These are phyloP conservation scores for Monilinia aucupariae DNA, from an alignment of 2,329 filamentous ascomycete genomes.

Conservation along the genomic window DNA sequence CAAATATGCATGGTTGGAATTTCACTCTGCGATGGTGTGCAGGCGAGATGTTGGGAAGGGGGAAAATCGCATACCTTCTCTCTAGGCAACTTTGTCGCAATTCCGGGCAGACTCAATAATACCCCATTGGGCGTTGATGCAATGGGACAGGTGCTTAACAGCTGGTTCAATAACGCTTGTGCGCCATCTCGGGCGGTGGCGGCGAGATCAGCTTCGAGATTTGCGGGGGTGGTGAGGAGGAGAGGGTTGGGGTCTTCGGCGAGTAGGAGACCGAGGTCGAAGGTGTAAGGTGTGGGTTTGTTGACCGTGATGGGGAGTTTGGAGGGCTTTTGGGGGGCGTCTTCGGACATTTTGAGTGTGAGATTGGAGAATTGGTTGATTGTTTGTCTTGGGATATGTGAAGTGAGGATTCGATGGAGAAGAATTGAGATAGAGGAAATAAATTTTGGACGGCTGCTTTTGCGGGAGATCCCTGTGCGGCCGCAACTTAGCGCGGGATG, in stretches of 20 bases:
- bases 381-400: neutral
- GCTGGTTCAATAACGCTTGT: slow-evolving; percentile 88
- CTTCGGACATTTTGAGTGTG: slow-evolving; percentile 12
- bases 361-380: slow-evolving; percentile 9
- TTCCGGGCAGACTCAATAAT: slow-evolving; percentile 68
- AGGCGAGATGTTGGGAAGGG: neutral
- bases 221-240: slow-evolving; percentile 43
- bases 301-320: slow-evolving; percentile 59
- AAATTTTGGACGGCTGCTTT: slow-evolving; percentile 19
- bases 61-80: slow-evolving; percentile 55
- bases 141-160: slow-evolving; percentile 82
- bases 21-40: neutral
- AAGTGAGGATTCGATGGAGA: slow-evolving; percentile 7
- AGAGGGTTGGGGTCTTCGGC: slow-evolving; percentile 84
- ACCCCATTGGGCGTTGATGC: slow-evolving; percentile 64
- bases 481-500: slow-evolving; percentile 19
- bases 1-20: neutral
- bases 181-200: slow-evolving; percentile 79
- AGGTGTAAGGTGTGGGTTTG: slow-evolving; percentile 86
- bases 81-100: slow-evolving; percentile 69
- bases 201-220: slow-evolving; percentile 63
- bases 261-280: slow-evolving; percentile 83
- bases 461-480: slow-evolving; percentile 13
- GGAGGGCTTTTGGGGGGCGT: slow-evolving; percentile 20
- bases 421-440: slow-evolving; percentile 16